Base-by-base conservation (phyloP, 805 yeast species). In the Vanderwaltozyma tropicalis region DNA sequence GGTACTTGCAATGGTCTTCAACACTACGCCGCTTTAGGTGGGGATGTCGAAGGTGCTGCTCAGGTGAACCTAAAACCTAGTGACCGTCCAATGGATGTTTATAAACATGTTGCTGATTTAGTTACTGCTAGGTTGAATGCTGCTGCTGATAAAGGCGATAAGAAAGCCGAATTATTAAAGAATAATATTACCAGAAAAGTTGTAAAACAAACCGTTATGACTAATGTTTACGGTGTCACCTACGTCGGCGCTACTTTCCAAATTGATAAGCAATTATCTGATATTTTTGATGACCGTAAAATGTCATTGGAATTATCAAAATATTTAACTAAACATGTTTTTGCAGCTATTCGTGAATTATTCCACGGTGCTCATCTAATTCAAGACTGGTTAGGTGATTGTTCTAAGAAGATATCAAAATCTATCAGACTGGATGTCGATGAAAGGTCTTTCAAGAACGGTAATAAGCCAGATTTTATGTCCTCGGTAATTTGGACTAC, bases 401-500 rank as follows among this genome's bases (percentile, higher is more conserved):
- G 88, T 41, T 96, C 97, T 3, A 74, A 72, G 46, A 67, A 80
- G 41, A 85, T 92, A 44, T 71, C 89, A 11, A 80, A 80, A 51
- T 79, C 94, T 4, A 74, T 85, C 14, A 69, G 89, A 32, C 59
- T 83, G 12, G 88, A 80, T 48, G 64, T 73, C 32, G 79, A 72
- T 27, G 69, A 68, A 27, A 67, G 61, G 31, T 46, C 59, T 13
- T 52, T 57, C 21, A 59, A 66, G 41, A 58, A 65, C 19, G 64
- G 64, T 20, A 72, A 69, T 37, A 69, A 69, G 34, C 80, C 80
- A 4, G 77, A 73, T 40, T 80, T 75, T 51, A 74, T 85, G 71
- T 76, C 95, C 1, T 76, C 94, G 4, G 96, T 92, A 7, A 86
- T 92, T 48, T 92, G 99, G 99, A 92, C 99, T 0, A 81, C 97